Evolutionary conservation across 2,329 filamentous ascomycete genomes (phyloP), one percentile per base, ranked within the genome.

Genomic region (Macrophomina tecta): DNA sequence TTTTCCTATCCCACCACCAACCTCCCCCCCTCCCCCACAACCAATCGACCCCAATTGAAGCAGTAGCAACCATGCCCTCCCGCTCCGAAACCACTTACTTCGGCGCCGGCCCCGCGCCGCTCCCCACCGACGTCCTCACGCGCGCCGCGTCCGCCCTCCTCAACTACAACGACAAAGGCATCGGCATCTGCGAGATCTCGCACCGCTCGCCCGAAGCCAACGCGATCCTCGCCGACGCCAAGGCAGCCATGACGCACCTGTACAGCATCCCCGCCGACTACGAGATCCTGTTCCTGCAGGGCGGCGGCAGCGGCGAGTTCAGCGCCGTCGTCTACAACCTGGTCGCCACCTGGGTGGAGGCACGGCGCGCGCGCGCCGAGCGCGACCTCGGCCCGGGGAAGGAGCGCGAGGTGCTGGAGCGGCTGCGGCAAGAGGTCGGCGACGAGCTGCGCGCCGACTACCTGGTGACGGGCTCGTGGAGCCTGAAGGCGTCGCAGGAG

Each of bases 391-490:
- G 83, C 18, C 79, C 76, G 12, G 76, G 72, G 68, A 77, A 75
- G 68, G 73, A 70, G 14, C 78, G 75, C 42, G 84, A 87, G 62
- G 77, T 91, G 11, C 82, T 87, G 68, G 82, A 86, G 72, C 84
- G 89, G 68, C 82, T 91, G 68, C 84, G 85, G 69, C 86, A 87
- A 72, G 85, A 88, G 64, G 85, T 94, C 5, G 84, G 90, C 61
- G 82, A 87, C 66, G 87, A 94, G 68, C 82, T 97, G 71, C 91
- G 90, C 81, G 78, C 96, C 51, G 94, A 98, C 80, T 98, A 97
- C 80, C 81, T 97, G 53, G 88, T 97, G 64, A 97, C 94, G 3
- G 94, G 94, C 64, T 89, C 90, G 64, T 98, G 93, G 92, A 96
- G 92, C 18, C 83, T 92, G 71, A 97, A 98, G 82, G 94, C 94